These are phyloP conservation scores for Ophiocordyceps camponoti-leonardi DNA, from an alignment of 2,329 filamentous ascomycete genomes.

Conservation along the genomic window DNA sequence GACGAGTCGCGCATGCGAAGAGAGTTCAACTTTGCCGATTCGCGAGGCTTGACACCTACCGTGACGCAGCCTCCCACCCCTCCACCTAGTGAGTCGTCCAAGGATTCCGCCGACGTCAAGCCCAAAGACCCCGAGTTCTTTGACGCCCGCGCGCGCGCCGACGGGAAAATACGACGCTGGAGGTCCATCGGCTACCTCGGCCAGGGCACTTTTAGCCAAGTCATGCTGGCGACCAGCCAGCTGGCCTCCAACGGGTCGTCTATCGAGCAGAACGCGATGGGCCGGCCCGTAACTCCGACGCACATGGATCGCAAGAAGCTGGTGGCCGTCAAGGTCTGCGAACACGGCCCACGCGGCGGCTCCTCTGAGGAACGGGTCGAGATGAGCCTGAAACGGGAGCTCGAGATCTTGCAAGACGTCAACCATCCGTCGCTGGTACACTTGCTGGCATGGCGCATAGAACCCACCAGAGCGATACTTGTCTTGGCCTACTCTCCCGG, in stretches of 20 bases:
- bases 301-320: constrained; percentile 52
- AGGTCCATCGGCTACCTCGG: constrained; percentile 65
- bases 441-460: constrained; percentile 79
- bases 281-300: constrained; percentile 12
- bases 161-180: constrained; percentile 60
- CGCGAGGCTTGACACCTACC: constrained; percentile 50
- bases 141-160: constrained; percentile 46
- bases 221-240: constrained; percentile 78
- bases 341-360: constrained; percentile 84
- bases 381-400: constrained; percentile 81
- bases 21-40: constrained; percentile 64
- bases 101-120: constrained; percentile 22
- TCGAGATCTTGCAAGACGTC: constrained; percentile 81
- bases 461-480: constrained; percentile 64
- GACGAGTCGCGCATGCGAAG: constrained; percentile 41
- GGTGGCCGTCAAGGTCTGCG: constrained; percentile 88
- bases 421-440: constrained; percentile 82
- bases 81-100: constrained; percentile 59
- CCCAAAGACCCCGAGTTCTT: constrained; percentile 44
- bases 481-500: constrained; percentile 86
- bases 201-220: constrained; percentile 89
- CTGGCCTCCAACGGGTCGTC: constrained; percentile 30
- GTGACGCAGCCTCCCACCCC: constrained; percentile 59
- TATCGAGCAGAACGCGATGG: constrained; percentile 7
- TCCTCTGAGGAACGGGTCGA: constrained; percentile 88